phyloP scores from a whole-genome alignment of 768 basidiomycete genomes.

The Sarcomyxa edulis region DNA sequence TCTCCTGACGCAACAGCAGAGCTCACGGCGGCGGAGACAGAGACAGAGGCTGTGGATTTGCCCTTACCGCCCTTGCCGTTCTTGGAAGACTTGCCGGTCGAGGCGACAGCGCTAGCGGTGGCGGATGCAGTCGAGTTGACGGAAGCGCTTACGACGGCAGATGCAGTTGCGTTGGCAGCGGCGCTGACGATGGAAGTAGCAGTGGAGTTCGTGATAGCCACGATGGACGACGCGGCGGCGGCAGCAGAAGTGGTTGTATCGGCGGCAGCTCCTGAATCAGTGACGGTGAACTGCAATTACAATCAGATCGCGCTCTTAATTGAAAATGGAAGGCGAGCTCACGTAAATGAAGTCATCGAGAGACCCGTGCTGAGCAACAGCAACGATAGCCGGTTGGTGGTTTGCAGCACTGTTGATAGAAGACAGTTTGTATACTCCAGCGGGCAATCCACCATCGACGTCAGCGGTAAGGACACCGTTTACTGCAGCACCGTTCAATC shows the following conservation, averaged over 20 bases:
- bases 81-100: constrained; percentile 11
- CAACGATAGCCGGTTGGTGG: constrained; percentile 43
- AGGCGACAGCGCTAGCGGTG: constrained; percentile 5
- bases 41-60: constrained; percentile 1
- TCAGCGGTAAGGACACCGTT: constrained; percentile 46
- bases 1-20: constrained; percentile 5
- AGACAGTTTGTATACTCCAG: constrained; percentile 49
- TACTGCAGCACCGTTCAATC: constrained; percentile 38
- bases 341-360: constrained; percentile 45
- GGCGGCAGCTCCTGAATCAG: constrained; percentile 20
- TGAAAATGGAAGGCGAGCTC: constrained; percentile 14
- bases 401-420: constrained; percentile 48
- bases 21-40: not conserved
- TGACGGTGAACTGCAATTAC: constrained; percentile 26
- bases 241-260: constrained; percentile 4
- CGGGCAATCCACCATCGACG: constrained; percentile 47
- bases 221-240: too few species aligned
- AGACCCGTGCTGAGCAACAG: constrained; percentile 45
- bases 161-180: constrained; percentile 14
- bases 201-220: constrained; percentile 9
- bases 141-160: constrained; percentile 6
- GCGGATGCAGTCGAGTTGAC: constrained; percentile 9
- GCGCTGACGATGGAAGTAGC: constrained; percentile 7
- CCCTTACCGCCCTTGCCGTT: constrained; percentile 8
- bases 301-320: constrained; percentile 3